Evolutionary conservation across 2,329 filamentous ascomycete species (phyloP), one percentile per base, ranked within the genome.

Genomic region (Coleophoma crateriformis): DNA sequence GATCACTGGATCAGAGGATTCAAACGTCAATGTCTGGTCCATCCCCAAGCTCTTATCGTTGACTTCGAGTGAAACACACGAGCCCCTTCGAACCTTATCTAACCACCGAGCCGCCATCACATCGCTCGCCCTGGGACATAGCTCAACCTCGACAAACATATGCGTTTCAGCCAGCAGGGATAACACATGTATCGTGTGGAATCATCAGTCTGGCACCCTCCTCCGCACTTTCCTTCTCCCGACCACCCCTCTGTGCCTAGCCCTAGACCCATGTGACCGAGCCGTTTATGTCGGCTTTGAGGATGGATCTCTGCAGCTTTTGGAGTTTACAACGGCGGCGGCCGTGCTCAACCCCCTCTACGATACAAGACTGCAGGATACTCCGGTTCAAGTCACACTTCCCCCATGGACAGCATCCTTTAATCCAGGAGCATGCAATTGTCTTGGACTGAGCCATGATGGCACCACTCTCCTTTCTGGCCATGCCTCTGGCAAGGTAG

Each of bases 11-110:
- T 92, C 88, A 3, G 80, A 85, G 58, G 94, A 99, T 71, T 88
- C 90, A 46, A 95, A 89, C 66, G 78, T 96, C 54, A 89, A 95
- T 68, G 85, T 97, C 52, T 99, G 94, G 94, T 89, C 89, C 2
- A 69, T 96, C 47, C 76, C 87, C 3, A 77, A 78, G 20, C 79
- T 97, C 11, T 76, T 96, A 3, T 78, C 82, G 53, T 68, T 81
- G 49, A 71, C 77, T 56, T 68, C 73, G 19, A 72, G 72, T 45
- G 73, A 71, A 48, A 77, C 78, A 62, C 79, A 69, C 69, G 83
- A 90, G 58, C 91, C 92, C 2, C 73, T 90, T 45, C 79, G 83
- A 51, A 91, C 86, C 4, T 81, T 99, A 51, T 83, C 87, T 27
- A 85, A 86, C 58, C 89, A 95, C 65, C 80, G 87, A 33, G 84